phyloP scores from a whole-genome alignment of 306 rosid genomes.

The Cucurbita ficifolia region DNA sequence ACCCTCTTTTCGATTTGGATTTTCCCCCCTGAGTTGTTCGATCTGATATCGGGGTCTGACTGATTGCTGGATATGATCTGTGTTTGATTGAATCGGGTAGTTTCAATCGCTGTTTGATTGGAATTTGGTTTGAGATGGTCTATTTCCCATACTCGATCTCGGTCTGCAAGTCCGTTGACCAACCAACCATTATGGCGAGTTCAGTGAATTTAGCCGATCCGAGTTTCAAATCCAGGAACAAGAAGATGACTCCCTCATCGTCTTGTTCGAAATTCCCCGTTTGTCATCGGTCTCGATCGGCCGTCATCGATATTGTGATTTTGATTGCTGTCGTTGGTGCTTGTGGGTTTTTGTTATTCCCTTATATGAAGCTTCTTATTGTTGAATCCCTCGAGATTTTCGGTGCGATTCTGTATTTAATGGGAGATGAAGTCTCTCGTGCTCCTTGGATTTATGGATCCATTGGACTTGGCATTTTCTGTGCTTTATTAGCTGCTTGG shows the following conservation, averaged over 20 bases:
- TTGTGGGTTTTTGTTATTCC: conserved; percentile 47
- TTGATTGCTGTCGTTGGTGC: conserved; percentile 60
- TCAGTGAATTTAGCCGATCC: conserved; percentile 32
- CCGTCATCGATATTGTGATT: conserved; percentile 50
- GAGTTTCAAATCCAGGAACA: conserved; percentile 32
- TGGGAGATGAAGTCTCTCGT: conserved; percentile 52
- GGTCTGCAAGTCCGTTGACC: conserved; percentile 90
- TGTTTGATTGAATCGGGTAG: conserved; percentile 17
- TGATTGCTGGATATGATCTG: conserved; percentile 17
- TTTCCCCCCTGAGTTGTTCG: conserved; percentile 22
- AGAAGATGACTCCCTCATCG: conserved; percentile 27
- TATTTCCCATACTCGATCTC: conserved; percentile 81
- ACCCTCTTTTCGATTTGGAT: not conserved
- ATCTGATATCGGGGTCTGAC: conserved; percentile 18
- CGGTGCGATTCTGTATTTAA: conserved; percentile 17
- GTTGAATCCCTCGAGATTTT: conserved; percentile 19
- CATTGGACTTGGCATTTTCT: conserved; percentile 36
- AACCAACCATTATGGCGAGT: conserved; percentile 38
- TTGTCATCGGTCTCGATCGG: conserved; percentile 74
- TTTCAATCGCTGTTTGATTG: conserved; percentile 21
- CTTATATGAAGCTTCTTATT: conserved; percentile 34
- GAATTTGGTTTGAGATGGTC: conserved; percentile 57
- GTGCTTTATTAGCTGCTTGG: conserved; percentile 68
- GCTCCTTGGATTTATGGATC: conserved; percentile 66
- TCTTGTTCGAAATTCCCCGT: conserved; percentile 37